Evolutionary conservation across 2,329 filamentous ascomycete genomes (phyloP).

Genomic region (Xylariaceae sp.): DNA sequence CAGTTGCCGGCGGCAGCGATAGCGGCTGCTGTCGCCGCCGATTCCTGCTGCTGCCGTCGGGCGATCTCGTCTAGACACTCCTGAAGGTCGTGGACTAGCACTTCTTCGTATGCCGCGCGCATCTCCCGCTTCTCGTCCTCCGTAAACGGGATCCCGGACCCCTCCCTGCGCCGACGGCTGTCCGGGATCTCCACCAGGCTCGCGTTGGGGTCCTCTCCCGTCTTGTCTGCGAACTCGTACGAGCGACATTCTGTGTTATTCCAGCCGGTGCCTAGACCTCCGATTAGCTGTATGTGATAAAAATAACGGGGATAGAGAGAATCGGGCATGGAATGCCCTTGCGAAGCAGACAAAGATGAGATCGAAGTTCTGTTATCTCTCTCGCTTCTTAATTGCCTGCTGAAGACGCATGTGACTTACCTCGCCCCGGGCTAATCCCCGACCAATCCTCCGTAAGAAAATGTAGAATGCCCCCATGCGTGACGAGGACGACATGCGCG

Average conservation of each 20-base stretch:
- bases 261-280: conserved; percentile 67
- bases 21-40: no score
- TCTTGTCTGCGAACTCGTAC: conserved; percentile 56
- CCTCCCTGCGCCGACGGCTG: conserved; percentile 44
- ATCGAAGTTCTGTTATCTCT: no score
- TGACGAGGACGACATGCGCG: conserved; percentile 66
- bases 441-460: conserved; percentile 80
- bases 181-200: conserved; percentile 43
- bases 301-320: no score
- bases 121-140: conserved; percentile 44
- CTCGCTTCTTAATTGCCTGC: no score
- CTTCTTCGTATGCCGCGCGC: conserved; percentile 34
- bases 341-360: no score
- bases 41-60: neutral
- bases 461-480: conserved; percentile 79
- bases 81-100: conserved; percentile 2
- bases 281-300: no score
- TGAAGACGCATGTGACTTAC: conserved; percentile 31
- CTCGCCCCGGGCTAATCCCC: conserved; percentile 43
- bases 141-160: conserved; percentile 38
- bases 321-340: no score
- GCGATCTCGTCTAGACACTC: conserved; percentile 4
- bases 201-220: conserved; percentile 45
- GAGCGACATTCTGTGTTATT: conserved; percentile 66
- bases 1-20: no score